Percentiles rank a stretch among this genome's conserved stretches.
phyloP scores from a whole-genome alignment of 768 basidiomycete genomes.

The Termitomyces sp. region DNA sequence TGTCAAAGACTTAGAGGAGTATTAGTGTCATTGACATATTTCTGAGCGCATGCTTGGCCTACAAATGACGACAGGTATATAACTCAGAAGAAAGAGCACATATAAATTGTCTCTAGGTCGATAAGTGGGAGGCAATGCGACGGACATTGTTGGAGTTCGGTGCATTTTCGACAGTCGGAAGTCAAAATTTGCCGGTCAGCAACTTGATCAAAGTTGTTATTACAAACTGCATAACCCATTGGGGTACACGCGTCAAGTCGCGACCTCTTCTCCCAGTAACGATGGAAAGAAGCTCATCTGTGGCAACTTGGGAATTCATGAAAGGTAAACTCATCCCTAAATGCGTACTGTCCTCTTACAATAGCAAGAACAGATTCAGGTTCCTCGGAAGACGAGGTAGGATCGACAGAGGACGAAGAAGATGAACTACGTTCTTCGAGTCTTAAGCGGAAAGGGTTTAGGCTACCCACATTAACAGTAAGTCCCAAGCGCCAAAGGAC shows the following conservation, averaged over 20 bases:
- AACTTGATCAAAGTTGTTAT: background rate
- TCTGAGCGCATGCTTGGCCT: background rate
- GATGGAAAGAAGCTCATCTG: constrained; percentile 4
- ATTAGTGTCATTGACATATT: background rate
- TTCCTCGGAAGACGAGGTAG: constrained; percentile 8
- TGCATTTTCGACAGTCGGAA: background rate
- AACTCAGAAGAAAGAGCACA: constrained; percentile 14
- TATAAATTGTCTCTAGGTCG: constrained; percentile 13
- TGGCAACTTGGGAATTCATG: constrained; percentile 6
- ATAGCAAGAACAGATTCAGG: constrained; percentile 6
- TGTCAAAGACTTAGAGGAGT: constrained; percentile 13
- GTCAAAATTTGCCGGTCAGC: background rate
- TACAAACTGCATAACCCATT: background rate
- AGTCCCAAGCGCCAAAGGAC: constrained; percentile 11
- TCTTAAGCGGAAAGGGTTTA: constrained; percentile 9
- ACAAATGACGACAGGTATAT: constrained; percentile 14
- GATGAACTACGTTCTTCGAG: background rate
- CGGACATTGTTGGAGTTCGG: constrained; percentile 2
- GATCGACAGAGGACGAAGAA: constrained; percentile 4
- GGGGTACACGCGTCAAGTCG: constrained; percentile 4
- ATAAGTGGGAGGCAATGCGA: constrained; percentile 7
- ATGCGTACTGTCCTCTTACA: background rate
- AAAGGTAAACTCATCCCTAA: background rate
- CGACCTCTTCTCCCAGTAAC: background rate
- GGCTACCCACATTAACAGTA: background rate